Base-by-base conservation (phyloP, 306 rosid species). In the Hippophae tibetana region DNA sequence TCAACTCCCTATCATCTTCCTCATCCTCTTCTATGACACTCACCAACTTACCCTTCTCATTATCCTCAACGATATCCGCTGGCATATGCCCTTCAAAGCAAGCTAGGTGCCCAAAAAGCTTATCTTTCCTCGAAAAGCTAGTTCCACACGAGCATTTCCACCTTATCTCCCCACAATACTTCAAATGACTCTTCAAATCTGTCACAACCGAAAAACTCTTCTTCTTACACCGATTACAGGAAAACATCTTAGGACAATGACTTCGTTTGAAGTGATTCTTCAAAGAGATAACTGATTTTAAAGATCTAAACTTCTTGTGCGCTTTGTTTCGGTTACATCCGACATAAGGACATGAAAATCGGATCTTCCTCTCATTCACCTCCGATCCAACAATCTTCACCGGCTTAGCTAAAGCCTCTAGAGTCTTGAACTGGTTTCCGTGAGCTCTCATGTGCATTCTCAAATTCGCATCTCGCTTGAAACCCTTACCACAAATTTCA, bases 361-460 rank as follows among this genome's bases (percentile, higher is more conserved):
- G 69, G 58, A 46, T 10, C 23, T 49, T 6, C 45, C 49, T 10
- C 63, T 65, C 1, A 62, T 40, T 8, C 71, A 56, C 10, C 58
- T 41, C 47, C 11, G 6, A 3, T 13, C 52, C 49, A 5, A 1
- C 0, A 8, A 0, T 23, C 5, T 61, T 72, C 5, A 12, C 27
- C 9, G 95, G 97, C 61, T 76, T 82, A 40, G 85, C 83, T 8
- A 87, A 60, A 0, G 95, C 95, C 65, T 90, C 94, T 2, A 60
- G 79, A 5, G 94, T 87, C 64, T 90, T 90, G 83, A 81, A 87
- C 61, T 54, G 75, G 57, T 87, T 73, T 7, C 97, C 97, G 65
- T 90, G 97, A 2, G 97, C 95, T 5, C 97, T 73, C 97, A 82
- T 90, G 66, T 90, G 97, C 95, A 90, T 87, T 42, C 97, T 73